A percentile compares a stretch with the other conserved stretches of the same genome.
phyloP scores from a whole-genome alignment of 768 basidiomycete species.

The Pseudohyphozyma bogoriensis region DNA sequence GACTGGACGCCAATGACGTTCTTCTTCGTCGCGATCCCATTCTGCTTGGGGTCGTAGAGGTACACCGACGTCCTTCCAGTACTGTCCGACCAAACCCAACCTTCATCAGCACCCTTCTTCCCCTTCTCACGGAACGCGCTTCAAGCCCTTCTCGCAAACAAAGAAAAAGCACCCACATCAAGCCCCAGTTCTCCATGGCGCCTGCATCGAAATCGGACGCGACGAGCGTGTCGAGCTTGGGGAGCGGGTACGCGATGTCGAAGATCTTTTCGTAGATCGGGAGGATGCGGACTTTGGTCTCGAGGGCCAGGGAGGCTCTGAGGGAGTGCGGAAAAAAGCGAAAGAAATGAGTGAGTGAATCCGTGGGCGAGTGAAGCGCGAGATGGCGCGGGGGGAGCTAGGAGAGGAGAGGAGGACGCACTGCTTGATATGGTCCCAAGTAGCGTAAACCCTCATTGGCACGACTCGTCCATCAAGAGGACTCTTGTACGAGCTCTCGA shows the following conservation, averaged over 20 bases:
- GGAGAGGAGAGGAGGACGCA: no score
- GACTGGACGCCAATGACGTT: conserved; percentile 64
- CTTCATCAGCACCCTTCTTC: no score
- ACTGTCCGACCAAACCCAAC: no score
- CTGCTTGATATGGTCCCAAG: conserved; percentile 69
- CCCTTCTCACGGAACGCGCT: not conserved
- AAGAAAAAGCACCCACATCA: not conserved
- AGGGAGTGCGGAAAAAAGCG: no score
- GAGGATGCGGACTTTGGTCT: conserved; percentile 68
- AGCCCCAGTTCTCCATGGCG: conserved; percentile 63
- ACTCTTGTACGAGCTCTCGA: conserved; percentile 66
- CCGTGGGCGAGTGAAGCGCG: not conserved
- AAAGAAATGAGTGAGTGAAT: no score
- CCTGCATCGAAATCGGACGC: conserved; percentile 83
- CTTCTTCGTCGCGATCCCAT: conserved; percentile 64
- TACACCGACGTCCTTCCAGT: conserved; percentile 76
- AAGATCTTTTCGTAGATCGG: conserved; percentile 89
- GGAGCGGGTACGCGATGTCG: conserved; percentile 81
- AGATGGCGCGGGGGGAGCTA: not conserved
- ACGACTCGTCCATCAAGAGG: conserved; percentile 68
- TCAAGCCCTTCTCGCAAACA: conserved; percentile 43
- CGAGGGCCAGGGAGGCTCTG: conserved; percentile 74
- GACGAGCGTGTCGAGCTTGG: conserved; percentile 87
- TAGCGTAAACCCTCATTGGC: conserved; percentile 77
- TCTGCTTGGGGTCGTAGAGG: conserved; percentile 64